Evolutionary conservation across 768 basidiomycete genomes (phyloP).

Genomic region (Mycena sanguinolenta): DNA sequence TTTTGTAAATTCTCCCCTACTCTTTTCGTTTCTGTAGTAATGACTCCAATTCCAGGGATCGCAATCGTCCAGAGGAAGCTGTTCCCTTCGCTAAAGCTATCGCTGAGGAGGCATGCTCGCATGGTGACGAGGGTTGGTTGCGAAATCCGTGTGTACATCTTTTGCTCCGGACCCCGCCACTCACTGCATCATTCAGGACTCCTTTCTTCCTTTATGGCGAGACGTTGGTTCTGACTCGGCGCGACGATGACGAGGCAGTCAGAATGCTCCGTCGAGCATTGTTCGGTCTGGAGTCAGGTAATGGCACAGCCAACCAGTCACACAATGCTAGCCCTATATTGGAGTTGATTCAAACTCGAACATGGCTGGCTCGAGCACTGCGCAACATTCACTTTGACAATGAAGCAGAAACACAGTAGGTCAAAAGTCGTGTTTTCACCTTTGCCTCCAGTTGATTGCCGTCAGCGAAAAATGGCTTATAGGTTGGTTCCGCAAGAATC

Average conservation of each 20-base stretch:
- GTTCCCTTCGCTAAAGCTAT: constrained; percentile 24
- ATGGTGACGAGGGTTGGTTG: constrained; percentile 13
- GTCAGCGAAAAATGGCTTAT: constrained; percentile 35
- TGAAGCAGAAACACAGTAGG: background rate
- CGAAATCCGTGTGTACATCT: constrained; percentile 18
- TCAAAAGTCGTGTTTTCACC: background rate
- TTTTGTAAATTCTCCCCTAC: background rate
- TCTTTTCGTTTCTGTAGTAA: no score
- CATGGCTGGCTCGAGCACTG: background rate
- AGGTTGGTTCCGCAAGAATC: constrained; percentile 41
- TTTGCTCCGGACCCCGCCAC: background rate
- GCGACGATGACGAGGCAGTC: constrained; percentile 7
- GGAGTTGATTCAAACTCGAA: background rate
- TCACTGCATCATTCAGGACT: background rate
- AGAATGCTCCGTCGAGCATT: constrained; percentile 23
- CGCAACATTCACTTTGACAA: background rate
- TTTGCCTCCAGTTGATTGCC: background rate
- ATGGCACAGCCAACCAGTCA: background rate
- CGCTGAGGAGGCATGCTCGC: constrained; percentile 23
- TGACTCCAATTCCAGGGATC: background rate
- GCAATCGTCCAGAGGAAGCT: constrained; percentile 19
- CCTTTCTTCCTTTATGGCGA: constrained; percentile 24
- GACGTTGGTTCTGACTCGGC: constrained; percentile 5
- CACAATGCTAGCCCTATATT: no score
- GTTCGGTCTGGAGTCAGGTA: constrained; percentile 13